Evolutionary conservation across 2,329 filamentous ascomycete genomes (phyloP).

Genomic region (Epichloe aotearoae): DNA sequence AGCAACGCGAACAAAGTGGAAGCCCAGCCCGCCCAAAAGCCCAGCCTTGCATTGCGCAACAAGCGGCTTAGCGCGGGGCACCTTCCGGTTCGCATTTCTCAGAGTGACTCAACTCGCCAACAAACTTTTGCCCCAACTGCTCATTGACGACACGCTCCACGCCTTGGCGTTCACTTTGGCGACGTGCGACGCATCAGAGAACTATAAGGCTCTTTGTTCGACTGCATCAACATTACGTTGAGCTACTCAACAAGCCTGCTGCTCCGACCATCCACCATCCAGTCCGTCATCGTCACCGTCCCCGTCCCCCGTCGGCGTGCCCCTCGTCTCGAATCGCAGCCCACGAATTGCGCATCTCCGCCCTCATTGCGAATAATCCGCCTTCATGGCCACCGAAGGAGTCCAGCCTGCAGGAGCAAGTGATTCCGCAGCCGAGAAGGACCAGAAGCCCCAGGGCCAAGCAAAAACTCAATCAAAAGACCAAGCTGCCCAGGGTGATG

Average conservation of each 20-base stretch:
- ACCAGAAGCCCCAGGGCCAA: conserved; percentile 13
- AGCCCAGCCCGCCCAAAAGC: neutral
- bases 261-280: neutral
- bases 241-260: neutral
- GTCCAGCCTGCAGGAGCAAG: conserved; percentile 17
- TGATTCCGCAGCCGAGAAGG: conserved; percentile 13
- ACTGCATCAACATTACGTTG: neutral
- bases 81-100: conserved; percentile 4
- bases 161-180: neutral
- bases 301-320: neutral
- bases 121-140: conserved; percentile 12
- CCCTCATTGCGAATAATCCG: neutral
- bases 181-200: neutral
- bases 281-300: neutral
- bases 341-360: neutral
- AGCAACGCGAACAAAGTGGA: too few species aligned
- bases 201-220: too few species aligned
- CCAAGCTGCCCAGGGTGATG: conserved; percentile 4
- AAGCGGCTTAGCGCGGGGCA: conserved; percentile 21
- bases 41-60: neutral
- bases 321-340: neutral
- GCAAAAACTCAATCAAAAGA: conserved; percentile 11
- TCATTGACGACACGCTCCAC: neutral
- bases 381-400: conserved; percentile 20
- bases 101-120: conserved; percentile 22